Evolutionary conservation across 192 early-diverging fungal species (phyloP), one percentile per base, ranked within the genome.

Genomic region (Rhizoclosmatium sp.): DNA sequence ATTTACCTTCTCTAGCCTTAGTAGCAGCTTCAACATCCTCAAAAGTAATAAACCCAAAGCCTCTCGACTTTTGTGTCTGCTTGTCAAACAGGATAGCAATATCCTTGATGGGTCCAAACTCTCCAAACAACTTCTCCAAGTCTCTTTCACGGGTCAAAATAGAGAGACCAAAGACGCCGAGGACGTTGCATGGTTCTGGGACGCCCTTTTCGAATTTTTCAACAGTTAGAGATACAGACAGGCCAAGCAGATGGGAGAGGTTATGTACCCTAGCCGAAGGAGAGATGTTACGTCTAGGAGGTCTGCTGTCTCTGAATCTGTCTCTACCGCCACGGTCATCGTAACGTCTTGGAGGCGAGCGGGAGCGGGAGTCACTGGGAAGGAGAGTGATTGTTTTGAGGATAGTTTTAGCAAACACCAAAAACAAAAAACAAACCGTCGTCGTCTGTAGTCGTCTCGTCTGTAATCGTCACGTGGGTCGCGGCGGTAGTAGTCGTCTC

Each of bases 11-110:
- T 40, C 86, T 82, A 3, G 92, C 92, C 58, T 80, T 76, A 12
- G 82, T 79, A 10, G 92, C 92, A 3, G 78, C 83, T 0, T 91
- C 85, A 23, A 82, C 49, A 0, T 82, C 69, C 7, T 82, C 78
- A 76, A 91, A 91, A 9, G 85, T 89, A 51, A 93, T 85, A 75
- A 93, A 93, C 2, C 91, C 92, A 84, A 92, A 93, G 41, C 92
- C 90, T 68, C 92, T 80, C 40, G 92, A 93, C 60, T 90, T 78
- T 44, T 86, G 81, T 23, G 82, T 85, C 92, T 79, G 46, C 45
- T 69, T 87, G 72, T 93, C 89, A 66, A 88, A 86, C 23, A 92
- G 89, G 75, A 92, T 82, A 5, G 78, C 83, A n/a, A 92, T 86
- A 56, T 89, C 85, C 59, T 90, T 83, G 59, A 92, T 79, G 42